These are phyloP conservation scores for Tolypocladium ophioglossoides DNA, from an alignment of 2,329 filamentous ascomycete species.

Conservation along the genomic window DNA sequence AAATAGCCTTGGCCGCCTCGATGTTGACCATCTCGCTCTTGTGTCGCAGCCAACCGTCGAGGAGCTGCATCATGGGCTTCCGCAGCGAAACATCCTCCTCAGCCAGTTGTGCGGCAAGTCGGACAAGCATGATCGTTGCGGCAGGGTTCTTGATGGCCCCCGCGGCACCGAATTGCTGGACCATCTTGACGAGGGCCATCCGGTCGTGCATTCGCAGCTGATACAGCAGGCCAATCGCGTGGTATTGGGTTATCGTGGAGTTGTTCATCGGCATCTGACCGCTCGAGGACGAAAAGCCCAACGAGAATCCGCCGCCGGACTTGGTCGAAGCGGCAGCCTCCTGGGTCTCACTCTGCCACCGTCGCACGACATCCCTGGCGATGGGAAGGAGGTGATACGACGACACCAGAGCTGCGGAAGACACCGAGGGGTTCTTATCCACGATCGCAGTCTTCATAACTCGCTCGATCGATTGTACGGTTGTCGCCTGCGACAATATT, in stretches of 20 bases:
- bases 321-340: conserved; percentile 88
- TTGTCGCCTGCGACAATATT: conserved; percentile 58
- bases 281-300: conserved; percentile 79
- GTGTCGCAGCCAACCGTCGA: conserved; percentile 93
- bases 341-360: conserved; percentile 98
- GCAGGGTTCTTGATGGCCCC: conserved; percentile 93
- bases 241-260: conserved; percentile 97
- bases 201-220: conserved; percentile 96
- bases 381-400: conserved; percentile 97
- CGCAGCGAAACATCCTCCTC: conserved; percentile 84
- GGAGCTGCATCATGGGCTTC: conserved; percentile 92
- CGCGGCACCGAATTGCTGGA: conserved; percentile 92
- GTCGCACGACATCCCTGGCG: conserved; percentile 84
- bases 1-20: conserved; percentile 96
- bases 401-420: conserved; percentile 89
- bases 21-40: conserved; percentile 99
- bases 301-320: conserved; percentile 78
- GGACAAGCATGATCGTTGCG: conserved; percentile 83
- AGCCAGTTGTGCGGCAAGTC: conserved; percentile 84
- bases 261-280: conserved; percentile 72
- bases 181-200: conserved; percentile 99
- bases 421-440: conserved; percentile 96
- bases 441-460: conserved; percentile 99
- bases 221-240: conserved; percentile 93
- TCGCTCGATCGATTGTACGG: conserved; percentile 94